Conservation (phyloP, 371 early-diverging fungal species). For the Catenaria anguillulae region DNA sequence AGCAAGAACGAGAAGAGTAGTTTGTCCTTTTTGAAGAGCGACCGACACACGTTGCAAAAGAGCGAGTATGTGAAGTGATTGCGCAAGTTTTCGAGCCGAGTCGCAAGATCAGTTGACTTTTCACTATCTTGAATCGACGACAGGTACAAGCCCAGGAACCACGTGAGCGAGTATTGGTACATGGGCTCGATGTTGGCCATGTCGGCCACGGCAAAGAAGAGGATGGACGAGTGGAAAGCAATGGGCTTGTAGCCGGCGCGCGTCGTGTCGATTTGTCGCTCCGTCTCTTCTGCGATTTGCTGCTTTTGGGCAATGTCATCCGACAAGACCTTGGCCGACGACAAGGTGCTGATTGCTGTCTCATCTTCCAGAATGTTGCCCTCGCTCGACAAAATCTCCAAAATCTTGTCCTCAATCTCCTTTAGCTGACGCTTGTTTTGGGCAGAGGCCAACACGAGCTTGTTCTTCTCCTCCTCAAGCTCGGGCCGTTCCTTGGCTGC, state of each 20-base stretch:
- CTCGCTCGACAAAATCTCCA: slow-evolving; percentile 40
- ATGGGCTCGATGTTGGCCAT: slow-evolving; percentile 41
- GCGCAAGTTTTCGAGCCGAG: slow-evolving; percentile 31
- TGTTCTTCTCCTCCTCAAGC: slow-evolving; percentile 39
- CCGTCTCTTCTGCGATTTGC: slow-evolving; percentile 35
- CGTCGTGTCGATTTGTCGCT: slow-evolving; percentile 37
- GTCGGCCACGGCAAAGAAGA: slow-evolving; percentile 45
- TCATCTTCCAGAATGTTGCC: slow-evolving; percentile 46
- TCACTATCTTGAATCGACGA: slow-evolving; percentile 32
- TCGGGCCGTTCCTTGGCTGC: slow-evolving; percentile 44
- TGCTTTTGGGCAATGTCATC: slow-evolving; percentile 37
- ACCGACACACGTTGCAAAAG: slow-evolving; percentile 38
- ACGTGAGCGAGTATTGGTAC: slow-evolving; percentile 44
- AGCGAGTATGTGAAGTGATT: slow-evolving; percentile 41
- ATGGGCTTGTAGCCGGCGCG: slow-evolving; percentile 38
- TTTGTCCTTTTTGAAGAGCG: slow-evolving; percentile 43
- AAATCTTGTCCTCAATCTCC: slow-evolving; percentile 44
- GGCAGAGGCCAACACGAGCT: slow-evolving; percentile 33
- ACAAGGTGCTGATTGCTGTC: slow-evolving; percentile 36
- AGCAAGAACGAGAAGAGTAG: slow-evolving; percentile 37
- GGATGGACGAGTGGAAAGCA: slow-evolving; percentile 31
- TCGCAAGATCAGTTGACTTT: slow-evolving; percentile 32
- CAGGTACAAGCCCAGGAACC: slow-evolving; percentile 41
- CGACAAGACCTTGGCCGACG: slow-evolving; percentile 34
- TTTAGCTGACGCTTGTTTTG: slow-evolving; percentile 39